Evolutionary conservation across 768 basidiomycete genomes (phyloP).

Genomic region (Agaricus subrufescens): DNA sequence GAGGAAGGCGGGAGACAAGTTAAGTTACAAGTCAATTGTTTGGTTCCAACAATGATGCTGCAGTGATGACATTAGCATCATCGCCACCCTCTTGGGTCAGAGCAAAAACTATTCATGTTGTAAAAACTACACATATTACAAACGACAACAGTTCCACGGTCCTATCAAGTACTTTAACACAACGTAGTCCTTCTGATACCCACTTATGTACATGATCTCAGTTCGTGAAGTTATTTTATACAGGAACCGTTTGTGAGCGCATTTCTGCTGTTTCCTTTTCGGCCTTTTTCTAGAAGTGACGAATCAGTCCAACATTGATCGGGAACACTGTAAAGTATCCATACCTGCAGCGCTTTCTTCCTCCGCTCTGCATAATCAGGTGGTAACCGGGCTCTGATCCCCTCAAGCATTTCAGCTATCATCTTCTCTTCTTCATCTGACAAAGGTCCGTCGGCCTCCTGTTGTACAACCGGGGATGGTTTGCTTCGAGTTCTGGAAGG

Average conservation of each 20-base stretch:
- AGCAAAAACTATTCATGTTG: too few relatives aligned
- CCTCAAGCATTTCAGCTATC: slow-evolving; percentile 50
- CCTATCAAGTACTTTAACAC: not conserved
- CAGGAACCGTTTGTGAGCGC: slow-evolving; percentile 2
- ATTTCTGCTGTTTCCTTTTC: slow-evolving; percentile 24
- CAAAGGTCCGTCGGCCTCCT: slow-evolving; percentile 5
- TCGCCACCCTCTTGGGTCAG: not conserved
- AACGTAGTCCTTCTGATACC: not conserved
- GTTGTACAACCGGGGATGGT: not conserved
- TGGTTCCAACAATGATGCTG: not conserved
- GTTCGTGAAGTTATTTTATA: not conserved
- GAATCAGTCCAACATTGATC: not conserved
- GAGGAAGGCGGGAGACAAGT: not conserved
- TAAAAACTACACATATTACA: slow-evolving; percentile 2
- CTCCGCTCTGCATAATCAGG: slow-evolving; percentile 62
- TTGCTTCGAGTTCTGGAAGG: not conserved
- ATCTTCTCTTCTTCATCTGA: slow-evolving; percentile 30
- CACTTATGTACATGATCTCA: not conserved
- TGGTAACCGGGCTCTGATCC: slow-evolving; percentile 42
- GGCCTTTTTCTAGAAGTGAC: slow-evolving; percentile 22
- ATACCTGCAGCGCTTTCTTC: slow-evolving; percentile 46
- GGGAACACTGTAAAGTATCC: not conserved
- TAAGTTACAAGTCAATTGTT: not conserved
- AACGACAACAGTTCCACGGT: not conserved
- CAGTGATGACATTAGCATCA: too few relatives aligned